These are phyloP conservation scores for Salix dunnii DNA, from an alignment of 345 rosid species.

Conservation along the genomic window DNA sequence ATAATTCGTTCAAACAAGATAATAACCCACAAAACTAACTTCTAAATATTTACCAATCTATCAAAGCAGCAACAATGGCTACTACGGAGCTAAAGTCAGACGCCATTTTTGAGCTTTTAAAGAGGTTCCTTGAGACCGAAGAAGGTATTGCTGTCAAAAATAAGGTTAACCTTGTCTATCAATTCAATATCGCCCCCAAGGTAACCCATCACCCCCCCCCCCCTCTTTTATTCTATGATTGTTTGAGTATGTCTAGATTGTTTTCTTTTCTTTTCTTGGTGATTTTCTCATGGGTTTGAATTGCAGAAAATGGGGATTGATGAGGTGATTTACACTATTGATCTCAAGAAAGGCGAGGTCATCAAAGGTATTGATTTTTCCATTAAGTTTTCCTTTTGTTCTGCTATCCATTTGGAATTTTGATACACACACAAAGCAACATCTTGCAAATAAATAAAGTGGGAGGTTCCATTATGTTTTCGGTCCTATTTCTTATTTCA, in stretches of 20 bases:
- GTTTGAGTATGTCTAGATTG: neutral
- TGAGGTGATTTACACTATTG: constrained; percentile 68
- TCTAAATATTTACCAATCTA: neutral
- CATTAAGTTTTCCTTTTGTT: neutral
- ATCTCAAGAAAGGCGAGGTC: constrained; percentile 93
- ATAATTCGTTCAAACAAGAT: neutral
- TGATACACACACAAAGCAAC: neutral
- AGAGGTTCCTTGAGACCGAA: constrained; percentile 61
- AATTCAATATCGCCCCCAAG: constrained; percentile 91
- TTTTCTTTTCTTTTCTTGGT: neutral
- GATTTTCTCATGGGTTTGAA: neutral
- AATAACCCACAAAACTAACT: neutral
- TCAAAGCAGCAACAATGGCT: constrained; percentile 39
- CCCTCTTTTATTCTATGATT: neutral
- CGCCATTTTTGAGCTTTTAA: constrained; percentile 62
- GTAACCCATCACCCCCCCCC: constrained; percentile 17
- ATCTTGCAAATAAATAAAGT: neutral
- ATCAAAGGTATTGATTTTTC: constrained; percentile 57
- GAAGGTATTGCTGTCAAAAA: constrained; percentile 58
- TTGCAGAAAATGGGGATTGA: constrained; percentile 81
- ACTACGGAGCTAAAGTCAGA: constrained; percentile 58
- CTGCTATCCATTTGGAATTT: neutral
- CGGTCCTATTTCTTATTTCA: neutral
- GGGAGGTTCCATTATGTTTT: neutral
- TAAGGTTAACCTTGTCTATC: constrained; percentile 83